Percentiles rank a stretch among this genome's conserved stretches.
Conservation (phyloP, 2,329 filamentous ascomycete species). For the Diaporthe ilicicola region DNA sequence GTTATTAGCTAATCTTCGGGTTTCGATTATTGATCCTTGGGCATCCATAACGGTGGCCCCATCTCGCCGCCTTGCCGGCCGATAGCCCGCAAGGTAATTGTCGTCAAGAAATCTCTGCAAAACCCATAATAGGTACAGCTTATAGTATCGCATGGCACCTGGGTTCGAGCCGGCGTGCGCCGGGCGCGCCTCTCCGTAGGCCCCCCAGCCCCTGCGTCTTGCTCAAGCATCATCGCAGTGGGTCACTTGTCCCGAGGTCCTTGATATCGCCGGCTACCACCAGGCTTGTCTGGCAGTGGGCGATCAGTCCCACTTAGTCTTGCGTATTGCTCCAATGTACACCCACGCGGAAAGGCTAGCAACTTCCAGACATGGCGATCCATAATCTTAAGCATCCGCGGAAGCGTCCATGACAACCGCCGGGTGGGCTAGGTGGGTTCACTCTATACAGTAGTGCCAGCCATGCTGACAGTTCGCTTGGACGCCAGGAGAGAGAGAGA, state of each 20-base stretch:
- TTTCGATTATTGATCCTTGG: too few relatives aligned
- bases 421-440: conserved; percentile 8
- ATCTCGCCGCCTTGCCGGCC: not conserved
- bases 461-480: conserved; percentile 19
- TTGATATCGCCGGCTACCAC: not conserved
- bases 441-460: too few relatives aligned
- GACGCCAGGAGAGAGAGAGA: conserved; percentile 2
- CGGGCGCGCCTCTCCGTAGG: not conserved
- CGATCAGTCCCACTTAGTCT: conserved; percentile 8
- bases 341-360: not conserved
- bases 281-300: not conserved
- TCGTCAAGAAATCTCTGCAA: not conserved
- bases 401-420: not conserved
- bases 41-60: not conserved
- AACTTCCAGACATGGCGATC: not conserved
- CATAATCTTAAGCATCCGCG: conserved; percentile 20
- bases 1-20: too few relatives aligned
- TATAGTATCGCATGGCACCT: too few relatives aligned
- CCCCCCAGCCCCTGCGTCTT: not conserved
- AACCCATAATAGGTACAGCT: not conserved
- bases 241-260: not conserved
- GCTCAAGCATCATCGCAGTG: conserved; percentile 1
- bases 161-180: too few relatives aligned
- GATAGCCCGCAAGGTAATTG: not conserved
- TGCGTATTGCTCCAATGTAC: not conserved